Evolutionary conservation across 2,329 filamentous ascomycete species (phyloP).

Genomic region (Zasmidium angulare): DNA sequence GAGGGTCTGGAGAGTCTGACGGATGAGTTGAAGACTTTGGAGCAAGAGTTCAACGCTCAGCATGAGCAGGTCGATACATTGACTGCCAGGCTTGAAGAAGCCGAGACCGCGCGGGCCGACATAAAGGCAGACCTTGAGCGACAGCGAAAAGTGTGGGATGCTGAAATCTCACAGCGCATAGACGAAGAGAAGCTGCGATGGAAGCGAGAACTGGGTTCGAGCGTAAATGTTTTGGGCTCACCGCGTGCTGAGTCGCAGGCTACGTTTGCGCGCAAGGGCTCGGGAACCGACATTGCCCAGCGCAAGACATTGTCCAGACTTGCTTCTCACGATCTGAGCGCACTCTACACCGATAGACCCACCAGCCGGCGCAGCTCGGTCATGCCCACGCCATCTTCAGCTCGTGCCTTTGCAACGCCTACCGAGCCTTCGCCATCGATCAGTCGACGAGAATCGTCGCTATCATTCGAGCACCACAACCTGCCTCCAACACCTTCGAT

Average conservation of each 20-base stretch:
- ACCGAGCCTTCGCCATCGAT: constrained; percentile 28
- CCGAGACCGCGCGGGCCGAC: constrained; percentile 63
- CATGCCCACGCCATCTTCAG: constrained; percentile 20
- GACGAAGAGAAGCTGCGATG: constrained; percentile 66
- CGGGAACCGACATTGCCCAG: constrained; percentile 27
- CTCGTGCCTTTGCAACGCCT: constrained; percentile 21
- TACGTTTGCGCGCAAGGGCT: constrained; percentile 40
- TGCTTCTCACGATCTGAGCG: constrained; percentile 29
- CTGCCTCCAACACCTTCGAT: constrained; percentile 48
- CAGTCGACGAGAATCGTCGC: constrained; percentile 49
- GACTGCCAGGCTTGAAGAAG: constrained; percentile 63
- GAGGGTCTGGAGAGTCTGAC: constrained; percentile 76
- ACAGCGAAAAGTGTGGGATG: constrained; percentile 60
- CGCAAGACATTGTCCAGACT: constrained; percentile 29
- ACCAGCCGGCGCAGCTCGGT: constrained; percentile 34
- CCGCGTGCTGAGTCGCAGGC: constrained; percentile 40
- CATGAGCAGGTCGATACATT: constrained; percentile 62
- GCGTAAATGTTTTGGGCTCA: constrained; percentile 22
- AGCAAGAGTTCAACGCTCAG: constrained; percentile 63
- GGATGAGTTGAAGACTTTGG: constrained; percentile 62
- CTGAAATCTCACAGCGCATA: constrained; percentile 57
- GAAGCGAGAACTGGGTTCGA: constrained; percentile 45
- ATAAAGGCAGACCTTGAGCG: constrained; percentile 56
- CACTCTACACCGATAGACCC: constrained; percentile 30
- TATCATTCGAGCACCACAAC: constrained; percentile 32